Evolutionary conservation across 139 green algal genomes (phyloP).

Genomic region (Tetraselmis chui): DNA sequence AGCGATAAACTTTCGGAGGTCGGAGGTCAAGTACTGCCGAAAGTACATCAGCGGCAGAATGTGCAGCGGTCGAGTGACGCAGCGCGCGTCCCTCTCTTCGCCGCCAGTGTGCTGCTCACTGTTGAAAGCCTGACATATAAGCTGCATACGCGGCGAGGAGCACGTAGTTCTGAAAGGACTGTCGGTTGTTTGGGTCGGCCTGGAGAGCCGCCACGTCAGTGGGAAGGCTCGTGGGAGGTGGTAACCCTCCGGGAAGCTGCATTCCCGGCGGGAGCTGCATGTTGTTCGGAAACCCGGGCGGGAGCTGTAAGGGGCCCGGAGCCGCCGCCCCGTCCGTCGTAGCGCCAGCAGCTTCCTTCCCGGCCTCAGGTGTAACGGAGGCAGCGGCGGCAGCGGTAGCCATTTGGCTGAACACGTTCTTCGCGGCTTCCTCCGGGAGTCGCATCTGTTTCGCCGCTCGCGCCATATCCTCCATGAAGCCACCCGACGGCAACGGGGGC

Average conservation of each 20-base stretch:
- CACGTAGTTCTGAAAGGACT: neutral
- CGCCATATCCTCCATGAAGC: neutral
- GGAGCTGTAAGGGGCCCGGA: too few relatives aligned
- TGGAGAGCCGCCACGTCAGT: too few relatives aligned
- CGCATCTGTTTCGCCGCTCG: neutral
- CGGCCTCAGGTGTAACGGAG: neutral
- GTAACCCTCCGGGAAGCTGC: too few relatives aligned
- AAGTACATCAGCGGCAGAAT: too few relatives aligned
- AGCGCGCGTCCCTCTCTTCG: too few relatives aligned
- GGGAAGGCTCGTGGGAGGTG: neutral
- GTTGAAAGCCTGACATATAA: too few relatives aligned
- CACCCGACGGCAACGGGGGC: neutral
- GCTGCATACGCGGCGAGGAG: neutral
- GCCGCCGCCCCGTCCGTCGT: too few relatives aligned
- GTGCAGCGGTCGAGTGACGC: too few relatives aligned
- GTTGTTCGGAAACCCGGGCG: neutral
- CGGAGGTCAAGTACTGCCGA: too few relatives aligned
- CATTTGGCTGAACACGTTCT: neutral
- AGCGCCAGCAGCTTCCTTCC: neutral
- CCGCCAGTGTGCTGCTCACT: too few relatives aligned
- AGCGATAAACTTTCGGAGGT: too few relatives aligned
- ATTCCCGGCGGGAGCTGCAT: neutral
- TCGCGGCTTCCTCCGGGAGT: neutral
- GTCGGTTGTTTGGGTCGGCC: neutral
- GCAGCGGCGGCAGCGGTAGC: too few relatives aligned